Evolutionary conservation across 176 grass and related monocot genomes (phyloP).

Genomic region (Juncus effusus): DNA sequence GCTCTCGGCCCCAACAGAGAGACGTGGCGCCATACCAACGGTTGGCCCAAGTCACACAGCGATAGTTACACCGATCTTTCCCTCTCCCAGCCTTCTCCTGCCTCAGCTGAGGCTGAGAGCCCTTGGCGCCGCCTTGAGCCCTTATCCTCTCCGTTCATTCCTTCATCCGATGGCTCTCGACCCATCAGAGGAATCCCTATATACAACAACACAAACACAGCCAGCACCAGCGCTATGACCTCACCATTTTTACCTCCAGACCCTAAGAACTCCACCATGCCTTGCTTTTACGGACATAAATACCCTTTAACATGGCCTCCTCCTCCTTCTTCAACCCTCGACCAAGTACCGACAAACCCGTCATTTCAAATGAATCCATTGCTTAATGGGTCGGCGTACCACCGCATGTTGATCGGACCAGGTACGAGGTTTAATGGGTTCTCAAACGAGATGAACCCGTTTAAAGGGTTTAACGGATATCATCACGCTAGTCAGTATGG

Average conservation of each 20-base stretch:
- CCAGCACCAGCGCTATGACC: conserved; percentile 16
- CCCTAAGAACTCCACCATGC: conserved; percentile 14
- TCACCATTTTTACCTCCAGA: conserved; percentile 51
- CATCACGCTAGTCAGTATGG: conserved; percentile 50
- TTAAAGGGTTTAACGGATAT: conserved; percentile 42
- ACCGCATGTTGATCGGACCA: conserved; percentile 63
- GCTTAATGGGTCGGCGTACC: conserved; percentile 32
- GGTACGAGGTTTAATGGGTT: conserved; percentile 61
- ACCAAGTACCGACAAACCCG: conserved; percentile 44
- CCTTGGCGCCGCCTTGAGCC: conserved; percentile 37
- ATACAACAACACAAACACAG: conserved; percentile 46
- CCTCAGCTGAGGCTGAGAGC: conserved; percentile 30
- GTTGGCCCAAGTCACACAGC: conserved; percentile 17
- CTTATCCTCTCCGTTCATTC: conserved; percentile 25
- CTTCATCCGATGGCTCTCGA: conserved; percentile 18
- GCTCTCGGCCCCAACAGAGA: conserved; percentile 21
- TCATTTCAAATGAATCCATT: conserved; percentile 23
- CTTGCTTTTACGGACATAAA: conserved; percentile 27
- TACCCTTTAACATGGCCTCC: conserved; percentile 27
- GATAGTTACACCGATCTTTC: conserved; percentile 68
- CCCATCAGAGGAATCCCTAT: conserved; percentile 88
- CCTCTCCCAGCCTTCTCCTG: conserved; percentile 48
- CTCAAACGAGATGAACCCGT: conserved; percentile 57
- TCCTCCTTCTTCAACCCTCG: conserved; percentile 34
- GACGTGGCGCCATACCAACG: conserved; percentile 41